Evolutionary conservation across 305 asterid genomes (phyloP).

Genomic region (Plantago lanceolata): DNA sequence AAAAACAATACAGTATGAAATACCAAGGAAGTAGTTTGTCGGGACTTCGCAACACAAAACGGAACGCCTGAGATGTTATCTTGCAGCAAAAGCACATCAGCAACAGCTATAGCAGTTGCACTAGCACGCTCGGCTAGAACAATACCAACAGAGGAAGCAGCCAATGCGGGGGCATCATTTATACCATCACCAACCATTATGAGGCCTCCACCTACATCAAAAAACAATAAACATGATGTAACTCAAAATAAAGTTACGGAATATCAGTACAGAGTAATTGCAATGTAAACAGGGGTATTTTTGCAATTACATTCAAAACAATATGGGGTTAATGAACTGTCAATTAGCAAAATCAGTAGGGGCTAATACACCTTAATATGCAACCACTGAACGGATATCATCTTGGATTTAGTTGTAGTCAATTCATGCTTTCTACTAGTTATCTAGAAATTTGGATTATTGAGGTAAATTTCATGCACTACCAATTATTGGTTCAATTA

Average conservation of each 20-base stretch:
- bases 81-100: slow-evolving; percentile 89
- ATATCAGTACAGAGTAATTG: background rate
- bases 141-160: slow-evolving; percentile 92
- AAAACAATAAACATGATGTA: background rate
- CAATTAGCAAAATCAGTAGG: background rate
- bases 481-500: background rate
- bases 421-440: background rate
- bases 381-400: too few relatives aligned
- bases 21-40: slow-evolving; percentile 90
- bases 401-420: background rate
- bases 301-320: background rate
- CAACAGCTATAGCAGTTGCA: slow-evolving; percentile 95
- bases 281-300: background rate
- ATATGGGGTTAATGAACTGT: background rate
- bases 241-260: background rate
- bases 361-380: background rate
- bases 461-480: background rate
- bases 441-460: background rate
- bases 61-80: slow-evolving; percentile 91
- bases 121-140: slow-evolving; percentile 97
- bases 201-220: slow-evolving; percentile 67
- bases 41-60: slow-evolving; percentile 79
- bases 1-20: slow-evolving; percentile 11
- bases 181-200: slow-evolving; percentile 99
- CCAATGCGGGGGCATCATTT: slow-evolving; percentile 98